A percentile compares a stretch with the other conserved stretches of the same genome.
phyloP scores from a whole-genome alignment of 805 yeast genomes.

The Zygosaccharomyces bisporus region DNA sequence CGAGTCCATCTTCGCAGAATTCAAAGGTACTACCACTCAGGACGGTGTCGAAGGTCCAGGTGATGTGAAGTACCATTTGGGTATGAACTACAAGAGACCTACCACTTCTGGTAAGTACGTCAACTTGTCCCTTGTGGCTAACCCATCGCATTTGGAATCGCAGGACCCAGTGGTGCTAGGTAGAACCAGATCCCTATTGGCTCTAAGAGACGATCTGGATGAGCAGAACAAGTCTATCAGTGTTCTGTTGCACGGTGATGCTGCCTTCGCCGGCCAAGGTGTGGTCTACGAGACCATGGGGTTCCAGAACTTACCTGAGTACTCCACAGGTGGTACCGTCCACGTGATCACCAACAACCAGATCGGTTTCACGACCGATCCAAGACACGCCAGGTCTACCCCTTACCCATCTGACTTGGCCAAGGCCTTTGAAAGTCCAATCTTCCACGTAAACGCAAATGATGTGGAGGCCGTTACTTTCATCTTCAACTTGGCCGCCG shows the following conservation, averaged over 20 bases:
- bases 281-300: conserved; percentile 99
- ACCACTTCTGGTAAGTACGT: conserved; percentile 97
- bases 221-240: conserved; percentile 83
- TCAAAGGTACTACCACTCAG: conserved; percentile 81
- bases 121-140: conserved; percentile 92
- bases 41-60: conserved; percentile 88
- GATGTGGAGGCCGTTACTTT: conserved; percentile 92
- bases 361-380: conserved; percentile 99
- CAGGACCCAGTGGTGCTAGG: conserved; percentile 99
- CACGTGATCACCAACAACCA: conserved; percentile 97
- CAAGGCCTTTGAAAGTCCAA: conserved; percentile 94
- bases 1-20: conserved; percentile 95
- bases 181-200: conserved; percentile 94
- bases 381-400: conserved; percentile 94
- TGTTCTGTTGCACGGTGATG: conserved; percentile 95
- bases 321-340: conserved; percentile 96
- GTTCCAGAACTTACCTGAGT: conserved; percentile 85
- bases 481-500: conserved; percentile 94
- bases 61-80: conserved; percentile 98
- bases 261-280: conserved; percentile 99
- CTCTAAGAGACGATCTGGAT: conserved; percentile 82
- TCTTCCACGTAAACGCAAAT: conserved; percentile 98
- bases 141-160: conserved; percentile 98
- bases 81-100: conserved; percentile 99
- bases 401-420: conserved; percentile 98